Percentiles rank a stretch among this genome's conserved stretches.
phyloP scores from a whole-genome alignment of 2,329 filamentous ascomycete genomes.

The Teratosphaeria zuluensis region DNA sequence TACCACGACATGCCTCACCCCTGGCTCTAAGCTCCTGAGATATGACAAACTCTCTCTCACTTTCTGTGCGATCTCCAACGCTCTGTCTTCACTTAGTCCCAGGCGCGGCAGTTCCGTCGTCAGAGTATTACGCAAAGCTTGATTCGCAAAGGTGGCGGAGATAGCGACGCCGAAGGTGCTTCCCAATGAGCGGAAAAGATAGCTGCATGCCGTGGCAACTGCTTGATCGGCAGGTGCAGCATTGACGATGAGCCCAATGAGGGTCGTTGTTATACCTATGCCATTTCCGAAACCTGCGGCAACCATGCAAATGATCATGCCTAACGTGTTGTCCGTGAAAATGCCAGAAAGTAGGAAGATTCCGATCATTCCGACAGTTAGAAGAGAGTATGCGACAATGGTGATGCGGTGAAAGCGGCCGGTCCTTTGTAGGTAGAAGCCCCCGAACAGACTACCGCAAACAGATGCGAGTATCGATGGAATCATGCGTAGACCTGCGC shows the following conservation, averaged over 20 bases:
- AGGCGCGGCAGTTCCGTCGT: conserved; percentile 36
- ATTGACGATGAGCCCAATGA: conserved; percentile 53
- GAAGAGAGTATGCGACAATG: conserved; percentile 43
- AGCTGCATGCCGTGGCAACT: conserved; percentile 67
- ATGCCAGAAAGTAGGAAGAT: conserved; percentile 50
- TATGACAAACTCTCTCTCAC: conserved; percentile 63
- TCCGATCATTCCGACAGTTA: conserved; percentile 46
- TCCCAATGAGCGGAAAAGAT: conserved; percentile 68
- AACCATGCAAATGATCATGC: conserved; percentile 49
- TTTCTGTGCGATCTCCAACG: conserved; percentile 55
- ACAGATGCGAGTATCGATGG: conserved; percentile 57
- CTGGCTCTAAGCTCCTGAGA: conserved; percentile 55
- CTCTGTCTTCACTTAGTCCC: conserved; percentile 44
- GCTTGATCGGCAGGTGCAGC: conserved; percentile 58
- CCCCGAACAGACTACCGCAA: conserved; percentile 53
- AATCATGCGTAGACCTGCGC: conserved; percentile 56
- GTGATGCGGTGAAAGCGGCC: conserved; percentile 65
- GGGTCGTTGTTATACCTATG: conserved; percentile 37
- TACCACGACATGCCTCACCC: conserved; percentile 49
- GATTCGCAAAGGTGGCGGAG: conserved; percentile 62
- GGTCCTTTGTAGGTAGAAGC: conserved; percentile 58
- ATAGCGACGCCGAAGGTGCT: conserved; percentile 58
- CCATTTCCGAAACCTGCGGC: conserved; percentile 48
- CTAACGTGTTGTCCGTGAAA: conserved; percentile 38
- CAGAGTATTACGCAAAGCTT: conserved; percentile 52